These are phyloP conservation scores for Coemansia sp. DNA, from an alignment of 192 early-diverging fungal species.

Conservation along the genomic window DNA sequence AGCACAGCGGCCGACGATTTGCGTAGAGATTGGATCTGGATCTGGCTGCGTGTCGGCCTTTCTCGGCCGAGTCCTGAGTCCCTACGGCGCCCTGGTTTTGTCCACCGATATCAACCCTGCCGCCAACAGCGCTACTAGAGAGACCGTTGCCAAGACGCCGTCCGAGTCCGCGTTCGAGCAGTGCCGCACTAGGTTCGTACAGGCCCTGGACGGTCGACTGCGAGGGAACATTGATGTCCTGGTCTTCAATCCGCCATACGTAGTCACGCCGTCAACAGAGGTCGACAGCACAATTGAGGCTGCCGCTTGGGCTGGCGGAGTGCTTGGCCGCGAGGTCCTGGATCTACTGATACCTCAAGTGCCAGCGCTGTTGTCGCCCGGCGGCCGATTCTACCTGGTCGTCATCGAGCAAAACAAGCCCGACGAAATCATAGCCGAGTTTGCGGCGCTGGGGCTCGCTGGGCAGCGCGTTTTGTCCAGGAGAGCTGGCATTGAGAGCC, in stretches of 20 bases:
- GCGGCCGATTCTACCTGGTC: constrained; percentile 85
- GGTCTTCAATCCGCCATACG: constrained; percentile 96
- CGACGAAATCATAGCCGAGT: constrained; percentile 69
- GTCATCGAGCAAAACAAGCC: constrained; percentile 87
- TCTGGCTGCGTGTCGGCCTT: constrained; percentile 88
- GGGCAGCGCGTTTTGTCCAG: constrained; percentile 30
- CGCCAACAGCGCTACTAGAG: constrained; percentile 67
- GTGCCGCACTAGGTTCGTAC: constrained; percentile 65
- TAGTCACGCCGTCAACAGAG: constrained; percentile 81
- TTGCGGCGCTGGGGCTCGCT: constrained; percentile 38
- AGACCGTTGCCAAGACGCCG: constrained; percentile 65
- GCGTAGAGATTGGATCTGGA: constrained; percentile 89
- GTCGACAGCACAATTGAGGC: constrained; percentile 65
- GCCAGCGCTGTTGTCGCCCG: constrained; percentile 64
- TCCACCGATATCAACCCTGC: constrained; percentile 85
- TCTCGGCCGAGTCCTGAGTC: constrained; percentile 52
- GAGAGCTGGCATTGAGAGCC: constrained; percentile 32
- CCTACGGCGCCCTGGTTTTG: constrained; percentile 37
- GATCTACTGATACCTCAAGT: constrained; percentile 78
- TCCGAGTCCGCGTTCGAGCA: constrained; percentile 58
- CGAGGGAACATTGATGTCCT: constrained; percentile 71
- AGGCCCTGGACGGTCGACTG: constrained; percentile 61
- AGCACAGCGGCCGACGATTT: constrained; percentile 62
- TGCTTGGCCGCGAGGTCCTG: constrained; percentile 87
- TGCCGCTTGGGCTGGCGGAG: constrained; percentile 93